These are phyloP conservation scores for Penicillium sp. DNA, from an alignment of 2,329 filamentous ascomycete genomes.

Conservation along the genomic window DNA sequence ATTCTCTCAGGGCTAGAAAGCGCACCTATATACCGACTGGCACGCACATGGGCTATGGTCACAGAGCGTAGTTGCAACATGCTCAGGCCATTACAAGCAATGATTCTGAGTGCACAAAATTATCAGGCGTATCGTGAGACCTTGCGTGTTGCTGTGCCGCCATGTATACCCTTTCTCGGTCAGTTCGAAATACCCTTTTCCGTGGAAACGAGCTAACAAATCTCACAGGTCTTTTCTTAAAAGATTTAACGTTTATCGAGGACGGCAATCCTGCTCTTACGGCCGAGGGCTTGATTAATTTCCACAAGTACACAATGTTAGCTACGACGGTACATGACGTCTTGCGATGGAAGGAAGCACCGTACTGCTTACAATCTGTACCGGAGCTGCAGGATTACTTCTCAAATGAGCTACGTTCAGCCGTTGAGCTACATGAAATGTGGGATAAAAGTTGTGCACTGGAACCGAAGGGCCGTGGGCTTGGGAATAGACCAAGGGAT, in stretches of 20 bases:
- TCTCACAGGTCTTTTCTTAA: slow-evolving; percentile 78
- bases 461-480: slow-evolving; percentile 84
- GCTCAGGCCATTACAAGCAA: slow-evolving; percentile 79
- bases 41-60: slow-evolving; percentile 88
- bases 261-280: slow-evolving; percentile 93
- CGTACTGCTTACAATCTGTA: slow-evolving; percentile 82
- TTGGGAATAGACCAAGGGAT: slow-evolving; percentile 50
- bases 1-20: slow-evolving; percentile 92
- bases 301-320: slow-evolving; percentile 23
- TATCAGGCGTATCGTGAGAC: slow-evolving; percentile 65
- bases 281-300: slow-evolving; percentile 78
- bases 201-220: background rate
- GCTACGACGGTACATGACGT: slow-evolving; percentile 51
- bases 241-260: slow-evolving; percentile 93
- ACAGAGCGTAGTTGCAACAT: slow-evolving; percentile 74
- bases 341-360: slow-evolving; percentile 92
- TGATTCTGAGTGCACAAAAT: slow-evolving; percentile 94
- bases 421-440: slow-evolving; percentile 93
- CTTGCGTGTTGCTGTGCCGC: slow-evolving; percentile 82
- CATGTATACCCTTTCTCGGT: slow-evolving; percentile 97
- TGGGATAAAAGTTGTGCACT: slow-evolving; percentile 90
- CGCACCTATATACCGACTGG: slow-evolving; percentile 86
- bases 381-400: slow-evolving; percentile 79
- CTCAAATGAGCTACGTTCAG: slow-evolving; percentile 83
- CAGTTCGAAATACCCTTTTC: slow-evolving; percentile 32